Conservation (phyloP, 495 filamentous ascomycete genomes). For the Aspergillus steynii region DNA sequence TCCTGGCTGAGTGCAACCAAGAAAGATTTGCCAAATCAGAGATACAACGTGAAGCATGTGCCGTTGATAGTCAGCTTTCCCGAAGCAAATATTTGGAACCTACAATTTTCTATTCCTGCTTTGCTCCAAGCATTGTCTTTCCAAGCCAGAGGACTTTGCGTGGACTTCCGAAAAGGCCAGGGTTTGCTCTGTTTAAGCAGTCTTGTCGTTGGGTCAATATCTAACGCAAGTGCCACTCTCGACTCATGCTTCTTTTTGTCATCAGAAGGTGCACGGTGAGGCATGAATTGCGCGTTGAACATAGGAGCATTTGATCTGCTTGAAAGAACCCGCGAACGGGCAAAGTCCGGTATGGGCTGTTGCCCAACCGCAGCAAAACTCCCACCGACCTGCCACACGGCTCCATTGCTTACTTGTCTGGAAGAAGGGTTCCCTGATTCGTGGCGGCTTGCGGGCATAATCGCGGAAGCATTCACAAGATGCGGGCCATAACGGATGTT, state of each 20-base stretch:
- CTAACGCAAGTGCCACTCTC: slow-evolving; percentile 78
- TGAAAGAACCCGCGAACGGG: slow-evolving; percentile 62
- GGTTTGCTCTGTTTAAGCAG: slow-evolving; percentile 49
- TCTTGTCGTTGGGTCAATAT: slow-evolving; percentile 68
- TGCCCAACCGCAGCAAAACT: slow-evolving; percentile 49
- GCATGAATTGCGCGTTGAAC: slow-evolving; percentile 68
- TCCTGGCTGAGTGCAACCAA: neutral
- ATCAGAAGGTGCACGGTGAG: slow-evolving; percentile 51
- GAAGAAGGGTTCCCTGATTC: slow-evolving; percentile 13
- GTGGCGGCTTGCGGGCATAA: slow-evolving; percentile 11
- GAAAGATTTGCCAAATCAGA: neutral
- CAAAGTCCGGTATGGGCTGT: slow-evolving; percentile 47
- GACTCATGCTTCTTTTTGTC: slow-evolving; percentile 69
- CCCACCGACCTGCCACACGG: slow-evolving; percentile 83
- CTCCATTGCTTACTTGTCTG: slow-evolving; percentile 60
- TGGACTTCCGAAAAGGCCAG: slow-evolving; percentile 16
- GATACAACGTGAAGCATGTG: neutral
- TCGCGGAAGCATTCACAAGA: slow-evolving; percentile 30
- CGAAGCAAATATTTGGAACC: slow-evolving; percentile 21
- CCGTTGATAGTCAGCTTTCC: neutral
- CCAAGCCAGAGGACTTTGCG: slow-evolving; percentile 46
- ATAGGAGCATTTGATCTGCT: slow-evolving; percentile 76
- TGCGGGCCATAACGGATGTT: slow-evolving; percentile 36
- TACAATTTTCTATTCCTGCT: slow-evolving; percentile 49
- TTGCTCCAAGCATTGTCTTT: slow-evolving; percentile 62